phyloP scores from a whole-genome alignment of 2,329 filamentous ascomycete species.

The Simplicillium aogashimaense region DNA sequence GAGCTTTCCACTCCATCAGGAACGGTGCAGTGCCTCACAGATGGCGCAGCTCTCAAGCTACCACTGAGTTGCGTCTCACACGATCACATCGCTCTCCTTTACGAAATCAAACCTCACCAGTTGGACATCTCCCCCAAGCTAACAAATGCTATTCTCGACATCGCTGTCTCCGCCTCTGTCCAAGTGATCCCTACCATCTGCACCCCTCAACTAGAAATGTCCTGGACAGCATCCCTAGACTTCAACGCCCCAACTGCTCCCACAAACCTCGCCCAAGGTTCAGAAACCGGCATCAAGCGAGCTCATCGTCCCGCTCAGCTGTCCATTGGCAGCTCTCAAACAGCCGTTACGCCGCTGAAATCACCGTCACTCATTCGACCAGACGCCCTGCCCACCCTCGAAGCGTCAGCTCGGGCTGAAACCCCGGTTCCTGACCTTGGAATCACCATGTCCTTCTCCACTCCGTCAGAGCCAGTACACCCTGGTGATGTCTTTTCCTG shows the following conservation, averaged over 20 bases:
- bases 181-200: slow-evolving; percentile 46
- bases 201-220: slow-evolving; percentile 51
- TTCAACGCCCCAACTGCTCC: slow-evolving; percentile 58
- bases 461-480: slow-evolving; percentile 43
- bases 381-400: slow-evolving; percentile 49
- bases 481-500: slow-evolving; percentile 61
- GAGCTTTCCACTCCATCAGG: slow-evolving; percentile 47
- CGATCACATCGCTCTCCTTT: slow-evolving; percentile 49
- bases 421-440: slow-evolving; percentile 50
- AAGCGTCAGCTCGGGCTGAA: slow-evolving; percentile 40
- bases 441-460: slow-evolving; percentile 66
- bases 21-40: slow-evolving; percentile 46
- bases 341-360: slow-evolving; percentile 41
- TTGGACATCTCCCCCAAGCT: slow-evolving; percentile 34
- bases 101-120: slow-evolving; percentile 27
- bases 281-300: slow-evolving; percentile 46
- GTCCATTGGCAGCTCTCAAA: slow-evolving; percentile 45
- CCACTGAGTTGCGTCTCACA: slow-evolving; percentile 56
- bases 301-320: slow-evolving; percentile 54
- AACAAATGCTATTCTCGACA: slow-evolving; percentile 41
- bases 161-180: slow-evolving; percentile 51
- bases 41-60: slow-evolving; percentile 34
- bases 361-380: slow-evolving; percentile 48
- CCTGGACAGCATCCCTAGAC: slow-evolving; percentile 60
- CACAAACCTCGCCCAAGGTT: slow-evolving; percentile 42